A percentile compares a stretch with the other conserved stretches of the same genome.
phyloP scores from a whole-genome alignment of 352 stramenopile species.

The Globisporangium emineosum region DNA sequence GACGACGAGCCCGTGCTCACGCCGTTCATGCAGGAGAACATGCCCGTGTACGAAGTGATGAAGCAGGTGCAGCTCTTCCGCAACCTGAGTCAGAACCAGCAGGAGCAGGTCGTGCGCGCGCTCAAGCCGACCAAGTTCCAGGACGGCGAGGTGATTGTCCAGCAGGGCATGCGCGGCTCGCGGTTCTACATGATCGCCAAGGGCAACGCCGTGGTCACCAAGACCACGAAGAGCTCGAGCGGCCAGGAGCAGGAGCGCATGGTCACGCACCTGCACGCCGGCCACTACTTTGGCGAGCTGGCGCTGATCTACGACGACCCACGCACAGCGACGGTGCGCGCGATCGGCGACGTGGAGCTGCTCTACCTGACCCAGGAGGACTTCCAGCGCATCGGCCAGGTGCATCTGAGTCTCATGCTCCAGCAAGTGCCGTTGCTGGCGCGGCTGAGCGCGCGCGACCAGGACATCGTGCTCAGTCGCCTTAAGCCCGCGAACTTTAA shows the following conservation, averaged over 20 bases:
- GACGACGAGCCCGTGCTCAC: conserved; percentile 67
- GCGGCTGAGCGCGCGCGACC: conserved; percentile 62
- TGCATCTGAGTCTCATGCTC: conserved; percentile 86
- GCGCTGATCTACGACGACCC: conserved; percentile 91
- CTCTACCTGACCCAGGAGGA: conserved; percentile 85
- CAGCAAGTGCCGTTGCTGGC: conserved; percentile 82
- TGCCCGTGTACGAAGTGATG: conserved; percentile 88
- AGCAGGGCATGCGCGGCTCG: conserved; percentile 79
- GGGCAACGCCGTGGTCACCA: conserved; percentile 83
- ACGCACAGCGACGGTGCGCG: conserved; percentile 75
- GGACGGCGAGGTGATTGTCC: conserved; percentile 80
- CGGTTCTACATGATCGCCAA: conserved; percentile 91
- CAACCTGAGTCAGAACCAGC: conserved; percentile 85
- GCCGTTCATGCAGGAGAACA: conserved; percentile 79
- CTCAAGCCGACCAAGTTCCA: conserved; percentile 86
- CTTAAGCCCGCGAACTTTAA: conserved; percentile 82
- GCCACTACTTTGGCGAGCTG: conserved; percentile 92
- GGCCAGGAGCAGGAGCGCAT: conserved; percentile 69
- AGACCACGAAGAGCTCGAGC: conserved; percentile 42
- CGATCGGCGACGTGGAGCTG: conserved; percentile 75
- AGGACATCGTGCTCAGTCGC: conserved; percentile 79
- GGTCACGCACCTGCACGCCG: conserved; percentile 87
- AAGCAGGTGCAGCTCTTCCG: conserved; percentile 84
- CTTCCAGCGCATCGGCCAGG: conserved; percentile 84
- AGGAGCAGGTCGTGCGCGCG: conserved; percentile 83